phyloP scores from a whole-genome alignment of 192 early-diverging fungal genomes.

The Lobosporangium transversale region DNA sequence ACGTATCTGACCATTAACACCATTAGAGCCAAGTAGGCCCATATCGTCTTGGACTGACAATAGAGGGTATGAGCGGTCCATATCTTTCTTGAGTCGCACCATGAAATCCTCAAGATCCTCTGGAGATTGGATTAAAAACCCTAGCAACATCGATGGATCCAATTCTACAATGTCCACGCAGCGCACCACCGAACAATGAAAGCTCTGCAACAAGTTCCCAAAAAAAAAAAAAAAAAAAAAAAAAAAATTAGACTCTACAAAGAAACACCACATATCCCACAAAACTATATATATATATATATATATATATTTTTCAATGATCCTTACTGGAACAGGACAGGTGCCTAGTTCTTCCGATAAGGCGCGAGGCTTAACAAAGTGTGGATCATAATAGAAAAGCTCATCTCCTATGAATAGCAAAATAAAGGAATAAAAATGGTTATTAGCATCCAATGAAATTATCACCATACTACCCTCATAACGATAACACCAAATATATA shows the following conservation, averaged over 20 bases:
- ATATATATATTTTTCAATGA: not conserved
- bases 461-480: not conserved
- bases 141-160: slow-evolving; percentile 53
- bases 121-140: slow-evolving; percentile 43
- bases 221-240: not conserved
- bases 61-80: slow-evolving; percentile 13
- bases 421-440: not conserved
- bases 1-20: too few species aligned
- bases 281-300: too few species aligned
- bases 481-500: not conserved
- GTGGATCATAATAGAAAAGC: slow-evolving; percentile 50
- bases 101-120: slow-evolving; percentile 35
- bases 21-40: too few species aligned
- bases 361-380: slow-evolving; percentile 48
- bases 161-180: slow-evolving; percentile 49
- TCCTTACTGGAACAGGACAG: slow-evolving; percentile 29
- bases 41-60: slow-evolving; percentile 16
- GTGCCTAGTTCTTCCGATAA: slow-evolving; percentile 10
- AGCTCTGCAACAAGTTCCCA: slow-evolving; percentile 17
- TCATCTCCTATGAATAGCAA: slow-evolving; percentile 45
- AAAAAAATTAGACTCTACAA: not conserved
- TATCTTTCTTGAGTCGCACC: slow-evolving; percentile 3
- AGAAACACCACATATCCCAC: too few species aligned
- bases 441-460: not conserved
- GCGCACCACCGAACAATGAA: slow-evolving; percentile 46